Percentiles rank a stretch among this genome's conserved stretches.
Evolutionary conservation across 1,284 basidiomycete genomes (phyloP).

Genomic region (Cutaneotrichosporon sp.): DNA sequence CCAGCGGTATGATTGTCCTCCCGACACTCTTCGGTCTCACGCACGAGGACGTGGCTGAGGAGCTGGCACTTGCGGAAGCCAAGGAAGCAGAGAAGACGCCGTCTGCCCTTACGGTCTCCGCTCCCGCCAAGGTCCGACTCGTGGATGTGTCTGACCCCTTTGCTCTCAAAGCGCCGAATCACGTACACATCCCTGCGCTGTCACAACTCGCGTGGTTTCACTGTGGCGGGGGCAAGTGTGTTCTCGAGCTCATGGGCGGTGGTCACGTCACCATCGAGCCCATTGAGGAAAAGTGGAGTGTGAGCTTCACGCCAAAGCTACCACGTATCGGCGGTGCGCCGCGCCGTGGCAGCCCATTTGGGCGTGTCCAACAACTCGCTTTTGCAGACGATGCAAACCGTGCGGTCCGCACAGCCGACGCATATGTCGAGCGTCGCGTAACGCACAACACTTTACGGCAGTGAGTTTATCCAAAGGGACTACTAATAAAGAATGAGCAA

Average conservation of each 20-base stretch:
- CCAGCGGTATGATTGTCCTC: slow-evolving; percentile 70
- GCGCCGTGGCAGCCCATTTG: slow-evolving; percentile 25
- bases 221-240: slow-evolving; percentile 70
- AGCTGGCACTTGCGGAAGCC: not conserved
- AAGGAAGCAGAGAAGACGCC: not conserved
- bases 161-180: slow-evolving; percentile 12
- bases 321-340: slow-evolving; percentile 9
- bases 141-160: slow-evolving; percentile 17
- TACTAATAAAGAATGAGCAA: slow-evolving; percentile 59
- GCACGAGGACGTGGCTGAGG: slow-evolving; percentile 61
- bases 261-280: slow-evolving; percentile 72
- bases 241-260: slow-evolving; percentile 71
- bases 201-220: slow-evolving; percentile 59
- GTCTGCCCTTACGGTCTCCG: not conserved
- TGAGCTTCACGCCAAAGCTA: slow-evolving; percentile 32
- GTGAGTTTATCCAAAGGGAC: not conserved
- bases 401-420: slow-evolving; percentile 54
- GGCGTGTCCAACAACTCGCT: slow-evolving; percentile 24
- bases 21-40: slow-evolving; percentile 86
- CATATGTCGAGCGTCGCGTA: slow-evolving; percentile 33
- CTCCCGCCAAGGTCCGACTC: not conserved
- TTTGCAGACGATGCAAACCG: slow-evolving; percentile 35
- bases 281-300: slow-evolving; percentile 22
- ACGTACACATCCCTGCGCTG: not conserved
- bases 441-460: slow-evolving; percentile 25